Conservation (phyloP, 176 grass and related monocot species). For the Rhynchospora breviuscula region DNA sequence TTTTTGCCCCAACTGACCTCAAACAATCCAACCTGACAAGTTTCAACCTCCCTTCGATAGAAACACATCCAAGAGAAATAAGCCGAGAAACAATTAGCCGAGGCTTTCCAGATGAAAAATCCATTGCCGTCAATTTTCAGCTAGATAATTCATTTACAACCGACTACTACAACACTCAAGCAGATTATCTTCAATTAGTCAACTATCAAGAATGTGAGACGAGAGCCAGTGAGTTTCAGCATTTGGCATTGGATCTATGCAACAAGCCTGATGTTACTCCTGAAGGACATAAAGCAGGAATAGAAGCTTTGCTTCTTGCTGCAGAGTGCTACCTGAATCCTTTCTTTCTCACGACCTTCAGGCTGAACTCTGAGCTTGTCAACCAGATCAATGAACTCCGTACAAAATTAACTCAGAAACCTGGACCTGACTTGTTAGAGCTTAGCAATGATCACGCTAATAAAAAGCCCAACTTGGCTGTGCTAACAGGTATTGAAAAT, state of each 20-base stretch:
- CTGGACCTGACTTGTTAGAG: slow-evolving; percentile 30
- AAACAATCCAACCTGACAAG: slow-evolving; percentile 55
- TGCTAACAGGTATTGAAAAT: slow-evolving; percentile 50
- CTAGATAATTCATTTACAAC: slow-evolving; percentile 54
- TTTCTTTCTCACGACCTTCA: slow-evolving; percentile 63
- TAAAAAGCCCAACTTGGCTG: slow-evolving; percentile 45
- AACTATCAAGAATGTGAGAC: slow-evolving; percentile 65
- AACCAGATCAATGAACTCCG: slow-evolving; percentile 50
- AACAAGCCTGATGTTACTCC: slow-evolving; percentile 50
- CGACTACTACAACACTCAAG: slow-evolving; percentile 64
- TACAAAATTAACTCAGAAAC: slow-evolving; percentile 41
- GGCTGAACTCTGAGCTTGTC: slow-evolving; percentile 44
- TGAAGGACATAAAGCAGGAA: slow-evolving; percentile 77
- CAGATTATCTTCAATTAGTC: slow-evolving; percentile 81
- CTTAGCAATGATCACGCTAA: slow-evolving; percentile 33
- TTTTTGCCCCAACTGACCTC: slow-evolving; percentile 75
- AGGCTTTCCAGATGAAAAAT: slow-evolving; percentile 38
- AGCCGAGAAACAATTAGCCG: slow-evolving; percentile 29
- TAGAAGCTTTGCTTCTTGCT: slow-evolving; percentile 88
- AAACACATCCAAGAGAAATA: slow-evolving; percentile 33
- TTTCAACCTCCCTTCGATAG: slow-evolving; percentile 29
- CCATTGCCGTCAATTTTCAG: slow-evolving; percentile 31
- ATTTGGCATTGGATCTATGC: slow-evolving; percentile 66
- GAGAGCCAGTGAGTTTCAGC: slow-evolving; percentile 73
- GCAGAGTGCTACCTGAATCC: slow-evolving; percentile 91